Conservation (phyloP, 371 early-diverging fungal genomes). For the Circinella minor region DNA sequence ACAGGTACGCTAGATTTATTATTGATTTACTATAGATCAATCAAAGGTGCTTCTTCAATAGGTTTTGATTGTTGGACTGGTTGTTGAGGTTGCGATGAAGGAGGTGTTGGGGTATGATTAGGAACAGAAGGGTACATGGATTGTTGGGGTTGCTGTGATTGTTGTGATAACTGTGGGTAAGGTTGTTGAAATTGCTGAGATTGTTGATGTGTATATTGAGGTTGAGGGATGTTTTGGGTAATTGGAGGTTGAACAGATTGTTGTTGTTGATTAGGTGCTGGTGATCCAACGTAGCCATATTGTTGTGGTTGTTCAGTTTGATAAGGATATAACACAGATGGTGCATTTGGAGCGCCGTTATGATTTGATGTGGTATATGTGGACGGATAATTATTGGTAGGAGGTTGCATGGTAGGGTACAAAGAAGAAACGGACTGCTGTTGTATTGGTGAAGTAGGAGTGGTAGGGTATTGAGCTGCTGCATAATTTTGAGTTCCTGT, state of each 20-base stretch:
- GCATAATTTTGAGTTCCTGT: neutral
- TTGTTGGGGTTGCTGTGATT: conserved; percentile 8
- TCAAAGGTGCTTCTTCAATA: conserved; percentile 57
- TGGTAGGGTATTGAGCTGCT: neutral
- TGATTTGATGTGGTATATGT: neutral
- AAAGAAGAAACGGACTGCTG: neutral
- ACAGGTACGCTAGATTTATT: neutral
- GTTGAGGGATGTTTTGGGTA: neutral
- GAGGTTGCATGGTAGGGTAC: conserved; percentile 6
- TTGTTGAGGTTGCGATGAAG: conserved; percentile 9
- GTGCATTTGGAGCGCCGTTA: neutral
- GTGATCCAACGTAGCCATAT: neutral
- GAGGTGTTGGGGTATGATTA: conserved; percentile 8
- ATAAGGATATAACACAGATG: conserved; percentile 1
- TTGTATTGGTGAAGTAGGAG: conserved; percentile 4
- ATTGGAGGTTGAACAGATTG: neutral
- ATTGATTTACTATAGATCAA: conserved; percentile 46
- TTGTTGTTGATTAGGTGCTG: neutral
- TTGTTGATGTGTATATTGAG: neutral
- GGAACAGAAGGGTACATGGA: conserved; percentile 14
- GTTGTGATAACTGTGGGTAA: conserved; percentile 10
- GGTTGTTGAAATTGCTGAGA: neutral
- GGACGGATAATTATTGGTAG: neutral
- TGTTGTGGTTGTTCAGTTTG: neutral
- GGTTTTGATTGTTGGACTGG: conserved; percentile 25